phyloP scores from a whole-genome alignment of 768 basidiomycete species.

The Cyclocybe aegerita region DNA sequence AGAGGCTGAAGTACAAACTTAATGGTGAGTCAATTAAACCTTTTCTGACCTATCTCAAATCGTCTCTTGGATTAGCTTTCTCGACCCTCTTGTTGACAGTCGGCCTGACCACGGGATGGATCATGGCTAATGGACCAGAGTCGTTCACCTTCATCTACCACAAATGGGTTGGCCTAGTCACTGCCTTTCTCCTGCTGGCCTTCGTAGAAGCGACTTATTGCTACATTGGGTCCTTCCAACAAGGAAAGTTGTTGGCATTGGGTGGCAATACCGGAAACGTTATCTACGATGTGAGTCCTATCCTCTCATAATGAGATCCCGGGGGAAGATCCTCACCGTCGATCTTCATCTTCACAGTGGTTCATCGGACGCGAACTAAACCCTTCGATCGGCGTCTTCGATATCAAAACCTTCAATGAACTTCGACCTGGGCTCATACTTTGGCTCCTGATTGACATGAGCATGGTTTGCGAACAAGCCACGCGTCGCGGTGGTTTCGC shows the following conservation, averaged over 20 bases:
- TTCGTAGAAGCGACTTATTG: constrained; percentile 69
- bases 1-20: constrained; percentile 84
- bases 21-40: constrained; percentile 63
- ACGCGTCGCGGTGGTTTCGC: constrained; percentile 68
- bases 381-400: constrained; percentile 75
- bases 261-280: constrained; percentile 90
- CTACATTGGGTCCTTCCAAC: constrained; percentile 69
- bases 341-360: constrained; percentile 48
- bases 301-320: neutral
- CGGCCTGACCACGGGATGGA: constrained; percentile 66
- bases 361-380: constrained; percentile 93
- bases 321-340: neutral
- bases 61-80: constrained; percentile 56
- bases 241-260: constrained; percentile 74
- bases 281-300: constrained; percentile 81
- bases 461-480: constrained; percentile 90
- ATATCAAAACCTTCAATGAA: constrained; percentile 75
- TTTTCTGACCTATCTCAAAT: neutral
- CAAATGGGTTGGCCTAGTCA: constrained; percentile 87
- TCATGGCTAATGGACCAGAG: constrained; percentile 72
- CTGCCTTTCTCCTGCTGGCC: constrained; percentile 80
- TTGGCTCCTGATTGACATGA: constrained; percentile 89
- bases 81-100: constrained; percentile 82
- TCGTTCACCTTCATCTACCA: constrained; percentile 90
- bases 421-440: constrained; percentile 88